Evolutionary conservation across 371 early-diverging fungal genomes (phyloP).

Genomic region (Lichtheimia ramosa): DNA sequence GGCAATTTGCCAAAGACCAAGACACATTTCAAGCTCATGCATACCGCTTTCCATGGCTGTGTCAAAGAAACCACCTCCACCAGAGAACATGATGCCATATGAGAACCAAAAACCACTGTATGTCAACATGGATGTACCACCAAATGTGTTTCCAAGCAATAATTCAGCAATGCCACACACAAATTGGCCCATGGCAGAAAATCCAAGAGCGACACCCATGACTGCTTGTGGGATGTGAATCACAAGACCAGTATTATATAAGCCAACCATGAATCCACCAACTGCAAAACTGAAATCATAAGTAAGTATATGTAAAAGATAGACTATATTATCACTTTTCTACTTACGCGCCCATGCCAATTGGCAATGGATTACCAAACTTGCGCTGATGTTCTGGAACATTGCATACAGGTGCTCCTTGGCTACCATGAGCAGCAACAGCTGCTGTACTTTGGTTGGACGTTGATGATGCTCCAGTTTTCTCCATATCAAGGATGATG

Average conservation of each 20-base stretch:
- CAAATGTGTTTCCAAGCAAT: slow-evolving; percentile 35
- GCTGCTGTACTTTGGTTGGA: too few relatives aligned
- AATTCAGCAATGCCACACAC: slow-evolving; percentile 33
- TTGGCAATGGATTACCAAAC: slow-evolving; percentile 29
- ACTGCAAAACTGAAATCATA: slow-evolving; percentile 19
- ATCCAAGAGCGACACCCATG: slow-evolving; percentile 39
- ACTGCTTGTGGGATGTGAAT: slow-evolving; percentile 33
- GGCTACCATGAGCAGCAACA: background rate
- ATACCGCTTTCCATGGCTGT: slow-evolving; percentile 17
- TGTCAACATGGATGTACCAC: slow-evolving; percentile 37
- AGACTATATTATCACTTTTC: too few relatives aligned
- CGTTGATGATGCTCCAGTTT: slow-evolving; percentile 1
- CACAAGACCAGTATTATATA: slow-evolving; percentile 29
- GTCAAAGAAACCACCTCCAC: slow-evolving; percentile 31
- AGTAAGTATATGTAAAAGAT: too few relatives aligned
- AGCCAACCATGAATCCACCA: slow-evolving; percentile 34
- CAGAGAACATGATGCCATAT: slow-evolving; percentile 39
- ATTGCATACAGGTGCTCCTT: background rate
- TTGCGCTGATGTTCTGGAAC: slow-evolving; percentile 2
- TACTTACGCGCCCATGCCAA: slow-evolving; percentile 32
- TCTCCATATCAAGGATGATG: slow-evolving; percentile 12
- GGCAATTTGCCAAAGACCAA: slow-evolving; percentile 34
- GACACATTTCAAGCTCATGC: slow-evolving; percentile 21
- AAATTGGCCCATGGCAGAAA: slow-evolving; percentile 38
- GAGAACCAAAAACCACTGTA: slow-evolving; percentile 43